Percentiles rank a stretch among this genome's conserved stretches.
Conservation (phyloP, 495 filamentous ascomycete species). For the Sphaerosporella brunnea region DNA sequence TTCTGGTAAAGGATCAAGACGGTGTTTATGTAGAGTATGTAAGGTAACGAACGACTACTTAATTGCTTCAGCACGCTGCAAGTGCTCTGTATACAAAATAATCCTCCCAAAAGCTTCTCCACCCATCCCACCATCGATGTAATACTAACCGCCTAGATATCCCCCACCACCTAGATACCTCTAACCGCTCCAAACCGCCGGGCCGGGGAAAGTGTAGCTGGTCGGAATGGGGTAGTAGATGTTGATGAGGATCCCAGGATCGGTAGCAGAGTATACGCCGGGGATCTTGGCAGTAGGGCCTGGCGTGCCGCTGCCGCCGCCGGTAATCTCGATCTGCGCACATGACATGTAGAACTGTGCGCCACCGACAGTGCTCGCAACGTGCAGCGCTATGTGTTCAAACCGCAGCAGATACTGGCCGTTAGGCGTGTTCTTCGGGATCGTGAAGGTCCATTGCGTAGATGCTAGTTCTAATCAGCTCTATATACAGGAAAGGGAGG, state of each 20-base stretch:
- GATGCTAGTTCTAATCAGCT: conserved; percentile 12
- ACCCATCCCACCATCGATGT: no score
- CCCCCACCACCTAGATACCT: no score
- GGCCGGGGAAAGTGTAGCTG: conserved; percentile 27
- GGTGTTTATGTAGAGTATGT: no score
- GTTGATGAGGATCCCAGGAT: conserved; percentile 34
- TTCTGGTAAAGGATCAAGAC: no score
- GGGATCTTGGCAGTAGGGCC: conserved; percentile 32
- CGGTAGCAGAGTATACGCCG: conserved; percentile 33
- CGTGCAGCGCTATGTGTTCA: conserved; percentile 40
- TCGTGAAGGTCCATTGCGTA: conserved; percentile 27
- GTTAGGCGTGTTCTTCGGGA: conserved; percentile 31
- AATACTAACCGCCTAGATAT: no score
- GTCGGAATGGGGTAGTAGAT: conserved; percentile 24
- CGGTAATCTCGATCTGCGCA: conserved; percentile 20
- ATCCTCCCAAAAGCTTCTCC: no score
- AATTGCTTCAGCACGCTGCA: no score
- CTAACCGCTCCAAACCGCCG: background rate
- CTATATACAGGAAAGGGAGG: background rate
- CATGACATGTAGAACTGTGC: conserved; percentile 23
- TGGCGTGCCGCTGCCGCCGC: conserved; percentile 14
- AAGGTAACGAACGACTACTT: no score
- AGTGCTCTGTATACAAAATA: no score
- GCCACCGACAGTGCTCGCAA: conserved; percentile 13
- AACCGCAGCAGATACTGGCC: conserved; percentile 41